These are phyloP conservation scores for Ophiosphaerella korrae DNA, from an alignment of 2,329 filamentous ascomycete genomes.

Conservation along the genomic window DNA sequence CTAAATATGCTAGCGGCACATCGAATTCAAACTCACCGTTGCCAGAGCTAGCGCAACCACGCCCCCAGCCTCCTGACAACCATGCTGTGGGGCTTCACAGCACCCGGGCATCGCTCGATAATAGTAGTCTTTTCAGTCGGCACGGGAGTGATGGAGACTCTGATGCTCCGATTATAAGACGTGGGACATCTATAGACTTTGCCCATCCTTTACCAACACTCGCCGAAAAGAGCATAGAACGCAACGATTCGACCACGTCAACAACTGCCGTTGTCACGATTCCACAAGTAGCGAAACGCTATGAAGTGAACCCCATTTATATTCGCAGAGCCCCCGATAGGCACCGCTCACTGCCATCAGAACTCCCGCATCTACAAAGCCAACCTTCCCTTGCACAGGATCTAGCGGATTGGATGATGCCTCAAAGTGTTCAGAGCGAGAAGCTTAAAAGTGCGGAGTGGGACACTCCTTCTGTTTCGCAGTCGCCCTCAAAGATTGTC, in stretches of 20 bases:
- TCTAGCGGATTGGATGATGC: conserved; percentile 26
- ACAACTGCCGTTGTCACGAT: conserved; percentile 16
- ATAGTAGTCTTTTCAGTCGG: neutral
- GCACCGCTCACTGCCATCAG: conserved; percentile 22
- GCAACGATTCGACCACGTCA: conserved; percentile 23
- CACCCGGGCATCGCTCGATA: neutral
- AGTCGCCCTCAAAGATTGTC: conserved; percentile 7
- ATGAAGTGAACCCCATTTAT: conserved; percentile 21
- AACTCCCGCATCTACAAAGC: conserved; percentile 22
- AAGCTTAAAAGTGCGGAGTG: conserved; percentile 2
- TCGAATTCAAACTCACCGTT: neutral
- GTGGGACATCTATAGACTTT: conserved; percentile 5
- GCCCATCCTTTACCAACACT: conserved; percentile 11
- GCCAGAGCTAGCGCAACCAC: neutral
- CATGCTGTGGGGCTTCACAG: neutral
- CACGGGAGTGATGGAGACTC: neutral
- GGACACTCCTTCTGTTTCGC: neutral
- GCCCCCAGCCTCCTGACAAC: neutral
- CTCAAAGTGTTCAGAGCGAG: conserved; percentile 13
- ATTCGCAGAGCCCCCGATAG: conserved; percentile 17
- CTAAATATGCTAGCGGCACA: no score
- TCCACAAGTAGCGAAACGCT: conserved; percentile 20
- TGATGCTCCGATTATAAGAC: neutral
- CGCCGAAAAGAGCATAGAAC: conserved; percentile 19
- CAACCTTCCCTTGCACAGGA: conserved; percentile 32